Conservation (phyloP, 495 filamentous ascomycete genomes). For the Lasiosphaeria miniovina region DNA sequence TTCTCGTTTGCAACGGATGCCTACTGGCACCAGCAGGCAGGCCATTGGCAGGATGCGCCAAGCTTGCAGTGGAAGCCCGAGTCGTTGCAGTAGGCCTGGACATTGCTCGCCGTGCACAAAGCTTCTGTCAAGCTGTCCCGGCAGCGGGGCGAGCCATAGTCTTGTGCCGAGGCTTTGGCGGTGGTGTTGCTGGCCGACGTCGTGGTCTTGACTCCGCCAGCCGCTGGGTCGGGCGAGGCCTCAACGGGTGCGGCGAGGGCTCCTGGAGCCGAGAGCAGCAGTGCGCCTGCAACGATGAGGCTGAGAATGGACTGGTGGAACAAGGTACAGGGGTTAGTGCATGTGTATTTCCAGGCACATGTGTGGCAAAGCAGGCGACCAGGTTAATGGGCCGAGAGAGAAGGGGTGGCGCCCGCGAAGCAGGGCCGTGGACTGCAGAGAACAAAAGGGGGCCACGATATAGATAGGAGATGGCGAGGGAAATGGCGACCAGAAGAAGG, state of each 20-base stretch:
- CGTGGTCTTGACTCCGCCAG: neutral
- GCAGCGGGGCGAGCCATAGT: slow-evolving; percentile 20
- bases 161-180: neutral
- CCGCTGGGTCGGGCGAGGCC: neutral
- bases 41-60: slow-evolving; percentile 15
- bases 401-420: too few species aligned
- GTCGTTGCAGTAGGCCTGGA: slow-evolving; percentile 20
- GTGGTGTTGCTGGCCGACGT: neutral
- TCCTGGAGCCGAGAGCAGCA: slow-evolving; percentile 2
- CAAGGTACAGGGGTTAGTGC: neutral
- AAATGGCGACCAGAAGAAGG: neutral
- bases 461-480: neutral
- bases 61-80: slow-evolving; percentile 22
- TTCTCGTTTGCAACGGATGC: neutral
- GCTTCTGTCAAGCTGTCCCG: slow-evolving; percentile 10
- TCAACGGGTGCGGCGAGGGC: slow-evolving; percentile 5
- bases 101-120: slow-evolving; percentile 20
- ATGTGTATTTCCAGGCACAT: neutral
- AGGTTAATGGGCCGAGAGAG: neutral
- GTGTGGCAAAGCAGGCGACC: neutral
- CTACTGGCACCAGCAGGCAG: slow-evolving; percentile 14
- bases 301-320: slow-evolving; percentile 1
- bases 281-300: slow-evolving; percentile 3
- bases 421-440: too few species aligned
- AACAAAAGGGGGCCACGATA: too few species aligned